Base-by-base conservation (phyloP, 148 eudicot species). In the Fagopyrum esculentum region DNA sequence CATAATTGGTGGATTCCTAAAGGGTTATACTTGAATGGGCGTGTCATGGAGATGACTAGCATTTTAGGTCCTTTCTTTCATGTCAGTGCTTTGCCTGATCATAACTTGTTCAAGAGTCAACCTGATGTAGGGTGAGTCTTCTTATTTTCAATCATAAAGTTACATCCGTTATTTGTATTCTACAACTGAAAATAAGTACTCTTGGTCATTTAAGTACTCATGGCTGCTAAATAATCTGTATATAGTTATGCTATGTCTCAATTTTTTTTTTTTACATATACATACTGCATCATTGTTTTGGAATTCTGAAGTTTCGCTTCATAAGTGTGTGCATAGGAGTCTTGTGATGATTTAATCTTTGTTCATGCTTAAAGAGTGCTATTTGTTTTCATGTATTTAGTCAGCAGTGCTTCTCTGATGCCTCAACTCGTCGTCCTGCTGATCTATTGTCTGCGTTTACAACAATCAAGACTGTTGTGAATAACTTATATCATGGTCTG, bases 1-100 rank as follows among this genome's bases (percentile, higher is more conserved):
- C 96, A 95, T 74, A 88, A 78, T 2, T 92, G 98, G 98, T 95
- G 98, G 98, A 86, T 92, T 68, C 97, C 98, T 0, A 86, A 89
- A 45, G 88, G 96, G 46, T 81, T 78, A 11, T 95, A 85, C 79
- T 74, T 89, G 83, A 95, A 87, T 63, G 98, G 98, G 12, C 91
- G 98, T 13, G 93, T 84, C 6, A 86, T 95, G 78, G 98, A 95
- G 83, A 90, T 90, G 89, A 87, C 97, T 5, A 95, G 93, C 78
- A 92, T 95, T 64, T 81, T 95, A 87, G 98, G 98, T 7, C 93
- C 97, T 11, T 95, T 95, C 73, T 92, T 95, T 76, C 92, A 88
- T 85, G 90, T 95, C 17, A 92, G 96, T 79, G 97, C 99, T 13
- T 79, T 95, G 80, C 96, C 97, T 44, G 99, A 95, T 87, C 89